Percentiles rank a stretch among this genome's conserved stretches.
phyloP scores from a whole-genome alignment of 208 protist genomes.

The Acanthamoeba comandoni region DNA sequence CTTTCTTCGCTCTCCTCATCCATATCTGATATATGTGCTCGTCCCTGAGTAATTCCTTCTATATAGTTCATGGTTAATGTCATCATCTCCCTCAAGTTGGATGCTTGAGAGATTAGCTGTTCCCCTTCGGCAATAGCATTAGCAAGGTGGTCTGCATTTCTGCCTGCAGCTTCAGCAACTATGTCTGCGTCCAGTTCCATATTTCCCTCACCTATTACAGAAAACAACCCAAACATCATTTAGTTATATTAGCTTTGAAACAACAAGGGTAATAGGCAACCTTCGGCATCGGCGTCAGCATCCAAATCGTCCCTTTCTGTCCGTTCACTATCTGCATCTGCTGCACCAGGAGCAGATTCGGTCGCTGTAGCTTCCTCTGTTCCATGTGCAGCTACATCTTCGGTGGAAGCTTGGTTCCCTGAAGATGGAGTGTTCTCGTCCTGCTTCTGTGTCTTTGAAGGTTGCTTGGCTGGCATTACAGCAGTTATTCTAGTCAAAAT shows the following conservation, averaged over 20 bases:
- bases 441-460: neutral
- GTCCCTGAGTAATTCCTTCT: constrained; percentile 6
- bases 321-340: neutral
- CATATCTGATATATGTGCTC: neutral
- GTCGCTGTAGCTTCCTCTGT: neutral
- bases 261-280: no score
- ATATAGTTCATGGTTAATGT: no score
- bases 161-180: no score
- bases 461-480: constrained; percentile 54
- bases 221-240: no score
- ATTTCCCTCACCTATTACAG: no score
- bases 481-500: constrained; percentile 62
- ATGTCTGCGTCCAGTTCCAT: no score
- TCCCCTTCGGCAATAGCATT: no score
- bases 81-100: no score
- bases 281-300: neutral
- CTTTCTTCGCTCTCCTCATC: constrained; percentile 4
- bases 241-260: no score
- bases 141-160: no score
- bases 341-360: neutral
- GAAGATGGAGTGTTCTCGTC: no score
- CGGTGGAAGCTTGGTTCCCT: neutral
- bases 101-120: no score
- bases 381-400: neutral
- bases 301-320: neutral